Evolutionary conservation across 2,329 filamentous ascomycete genomes (phyloP).

Genomic region (Penicillium sp.): DNA sequence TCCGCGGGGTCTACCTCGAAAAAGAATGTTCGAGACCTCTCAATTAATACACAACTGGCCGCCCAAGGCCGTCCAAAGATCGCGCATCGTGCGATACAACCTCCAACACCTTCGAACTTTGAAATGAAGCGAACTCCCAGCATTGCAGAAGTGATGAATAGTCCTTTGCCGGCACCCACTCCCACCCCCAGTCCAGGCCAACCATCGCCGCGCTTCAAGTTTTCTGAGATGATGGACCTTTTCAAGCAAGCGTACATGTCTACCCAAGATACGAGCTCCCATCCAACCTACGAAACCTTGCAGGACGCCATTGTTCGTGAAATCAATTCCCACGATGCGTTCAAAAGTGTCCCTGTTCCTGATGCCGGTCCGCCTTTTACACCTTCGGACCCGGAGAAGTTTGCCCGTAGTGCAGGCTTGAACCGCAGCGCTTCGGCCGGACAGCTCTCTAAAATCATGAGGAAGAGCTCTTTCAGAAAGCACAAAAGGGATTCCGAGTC

Average conservation of each 20-base stretch:
- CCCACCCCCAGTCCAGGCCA: conserved; percentile 29
- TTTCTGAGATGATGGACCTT: conserved; percentile 47
- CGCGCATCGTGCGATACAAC: conserved; percentile 40
- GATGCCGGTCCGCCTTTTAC: conserved; percentile 39
- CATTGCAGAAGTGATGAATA: conserved; percentile 49
- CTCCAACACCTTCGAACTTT: conserved; percentile 37
- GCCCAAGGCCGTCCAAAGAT: conserved; percentile 38
- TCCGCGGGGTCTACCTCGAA: conserved; percentile 28
- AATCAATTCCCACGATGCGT: conserved; percentile 50
- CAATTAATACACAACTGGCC: conserved; percentile 46
- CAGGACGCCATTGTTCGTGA: conserved; percentile 50
- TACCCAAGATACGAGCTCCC: conserved; percentile 30
- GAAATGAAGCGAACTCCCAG: conserved; percentile 35
- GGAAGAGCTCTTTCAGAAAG: conserved; percentile 37
- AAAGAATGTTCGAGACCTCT: conserved; percentile 46
- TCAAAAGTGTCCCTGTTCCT: conserved; percentile 39
- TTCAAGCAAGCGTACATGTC: conserved; percentile 44
- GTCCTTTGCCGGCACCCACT: conserved; percentile 37
- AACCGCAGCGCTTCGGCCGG: conserved; percentile 32
- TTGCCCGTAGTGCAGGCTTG: conserved; percentile 22
- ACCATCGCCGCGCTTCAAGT: conserved; percentile 35
- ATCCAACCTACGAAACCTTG: conserved; percentile 46
- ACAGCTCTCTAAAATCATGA: conserved; percentile 35
- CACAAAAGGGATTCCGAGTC: conserved; percentile 31
- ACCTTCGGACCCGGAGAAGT: conserved; percentile 32